These are phyloP conservation scores for Rosa chinensis DNA, from an alignment of 306 rosid species.

Conservation along the genomic window DNA sequence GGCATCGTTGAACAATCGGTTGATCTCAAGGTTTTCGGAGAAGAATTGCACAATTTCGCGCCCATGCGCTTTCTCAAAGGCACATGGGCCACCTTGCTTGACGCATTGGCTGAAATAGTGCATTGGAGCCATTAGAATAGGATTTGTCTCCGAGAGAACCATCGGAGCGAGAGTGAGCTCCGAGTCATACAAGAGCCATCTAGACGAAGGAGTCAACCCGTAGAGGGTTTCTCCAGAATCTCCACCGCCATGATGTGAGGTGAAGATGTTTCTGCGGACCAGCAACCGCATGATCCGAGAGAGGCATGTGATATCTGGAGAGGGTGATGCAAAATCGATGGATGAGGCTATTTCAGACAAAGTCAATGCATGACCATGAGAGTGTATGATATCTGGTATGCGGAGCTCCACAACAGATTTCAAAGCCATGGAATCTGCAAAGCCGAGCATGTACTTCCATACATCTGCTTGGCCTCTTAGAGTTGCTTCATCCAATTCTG, in stretches of 20 bases:
- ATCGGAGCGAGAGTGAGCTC: conserved; percentile 25
- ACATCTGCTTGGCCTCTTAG: no score
- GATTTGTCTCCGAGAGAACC: conserved; percentile 24
- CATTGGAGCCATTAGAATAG: conserved; percentile 24
- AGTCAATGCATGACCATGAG: conserved; percentile 6
- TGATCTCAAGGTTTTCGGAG: conserved; percentile 26
- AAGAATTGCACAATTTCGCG: conserved; percentile 32
- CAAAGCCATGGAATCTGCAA: conserved; percentile 42
- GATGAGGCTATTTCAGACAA: conserved; percentile 25
- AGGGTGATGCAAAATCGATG: not conserved
- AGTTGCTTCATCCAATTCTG: no score
- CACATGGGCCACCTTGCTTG: conserved; percentile 17
- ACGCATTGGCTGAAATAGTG: conserved; percentile 31
- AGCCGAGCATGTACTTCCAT: not conserved
- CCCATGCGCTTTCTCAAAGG: conserved; percentile 36
- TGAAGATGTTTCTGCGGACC: conserved; percentile 32
- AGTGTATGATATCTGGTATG: conserved; percentile 39
- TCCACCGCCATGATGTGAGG: conserved; percentile 13
- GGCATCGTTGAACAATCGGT: conserved; percentile 33
- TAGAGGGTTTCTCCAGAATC: conserved; percentile 20
- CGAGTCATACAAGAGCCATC: conserved; percentile 24
- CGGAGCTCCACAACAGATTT: conserved; percentile 43
- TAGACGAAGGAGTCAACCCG: conserved; percentile 5
- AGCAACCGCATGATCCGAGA: conserved; percentile 38
- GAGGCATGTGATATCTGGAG: conserved; percentile 27